A percentile compares a stretch with the other conserved stretches of the same genome.
Evolutionary conservation across 768 basidiomycete species (phyloP).

Genomic region (Amyloporia xantha): DNA sequence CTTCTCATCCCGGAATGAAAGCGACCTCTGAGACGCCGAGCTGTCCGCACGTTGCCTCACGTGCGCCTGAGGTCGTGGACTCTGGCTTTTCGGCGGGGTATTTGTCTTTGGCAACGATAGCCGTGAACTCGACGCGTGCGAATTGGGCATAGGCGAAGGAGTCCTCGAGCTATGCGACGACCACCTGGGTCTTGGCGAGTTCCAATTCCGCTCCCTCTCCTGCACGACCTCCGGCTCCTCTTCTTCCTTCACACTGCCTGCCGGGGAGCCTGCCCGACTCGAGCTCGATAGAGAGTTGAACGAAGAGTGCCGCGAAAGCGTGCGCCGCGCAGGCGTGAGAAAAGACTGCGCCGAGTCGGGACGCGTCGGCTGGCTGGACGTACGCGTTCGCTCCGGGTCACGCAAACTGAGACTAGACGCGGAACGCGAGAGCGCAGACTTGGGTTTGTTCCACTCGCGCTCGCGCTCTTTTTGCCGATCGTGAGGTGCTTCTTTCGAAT

Average conservation of each 20-base stretch:
- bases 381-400: constrained; percentile 28
- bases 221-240: constrained; percentile 20
- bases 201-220: constrained; percentile 65
- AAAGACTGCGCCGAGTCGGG: constrained; percentile 35
- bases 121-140: not conserved
- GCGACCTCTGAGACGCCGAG: not conserved
- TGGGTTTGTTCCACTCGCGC: constrained; percentile 49
- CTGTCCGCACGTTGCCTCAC: not conserved
- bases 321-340: constrained; percentile 9
- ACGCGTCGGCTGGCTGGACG: constrained; percentile 32
- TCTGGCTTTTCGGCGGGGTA: not conserved
- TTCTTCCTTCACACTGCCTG: constrained; percentile 25
- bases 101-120: not conserved
- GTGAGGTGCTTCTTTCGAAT: constrained; percentile 35
- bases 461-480: constrained; percentile 45
- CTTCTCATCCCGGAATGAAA: not conserved
- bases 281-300: constrained; percentile 20
- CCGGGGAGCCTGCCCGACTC: constrained; percentile 38
- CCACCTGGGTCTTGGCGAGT: constrained; percentile 59
- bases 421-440: constrained; percentile 30
- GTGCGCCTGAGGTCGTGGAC: not conserved
- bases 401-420: constrained; percentile 35
- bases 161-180: constrained; percentile 2
- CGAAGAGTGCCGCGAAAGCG: constrained; percentile 9
- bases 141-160: constrained; percentile 8